phyloP scores from a whole-genome alignment of 257 asterid genomes.

The Solanum habrochaites region DNA sequence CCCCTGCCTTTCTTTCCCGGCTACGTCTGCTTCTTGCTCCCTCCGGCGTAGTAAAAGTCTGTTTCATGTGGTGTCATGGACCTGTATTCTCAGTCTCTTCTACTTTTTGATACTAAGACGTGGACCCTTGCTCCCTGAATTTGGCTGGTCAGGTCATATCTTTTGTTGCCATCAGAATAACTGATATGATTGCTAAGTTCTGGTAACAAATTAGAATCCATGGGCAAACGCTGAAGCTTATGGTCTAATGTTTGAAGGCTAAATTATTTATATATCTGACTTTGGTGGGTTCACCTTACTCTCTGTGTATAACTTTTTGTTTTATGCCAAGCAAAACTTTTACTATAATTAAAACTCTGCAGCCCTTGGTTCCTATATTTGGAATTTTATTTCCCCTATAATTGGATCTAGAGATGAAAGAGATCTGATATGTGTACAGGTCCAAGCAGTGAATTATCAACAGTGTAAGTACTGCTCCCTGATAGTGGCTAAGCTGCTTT shows the following conservation, averaged over 20 bases:
- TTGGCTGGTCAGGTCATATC: not conserved
- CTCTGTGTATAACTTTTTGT: not conserved
- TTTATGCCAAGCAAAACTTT: not conserved
- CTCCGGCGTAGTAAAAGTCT: not conserved
- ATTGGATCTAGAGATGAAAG: conserved; percentile 1
- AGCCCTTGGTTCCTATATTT: not conserved
- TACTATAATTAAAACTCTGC: not conserved
- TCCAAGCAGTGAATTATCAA: conserved; percentile 10
- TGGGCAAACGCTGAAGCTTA: not conserved
- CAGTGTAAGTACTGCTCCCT: conserved; percentile 5
- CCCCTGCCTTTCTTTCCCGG: not conserved
- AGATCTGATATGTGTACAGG: conserved; percentile 7
- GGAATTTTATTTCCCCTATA: conserved; percentile 8
- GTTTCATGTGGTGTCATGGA: not conserved
- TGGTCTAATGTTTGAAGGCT: not conserved
- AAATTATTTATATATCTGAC: not conserved
- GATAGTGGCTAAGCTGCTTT: not conserved
- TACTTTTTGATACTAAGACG: not conserved
- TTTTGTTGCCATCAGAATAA: not conserved
- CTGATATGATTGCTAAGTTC: not conserved
- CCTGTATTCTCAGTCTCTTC: not conserved
- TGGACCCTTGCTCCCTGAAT: not conserved
- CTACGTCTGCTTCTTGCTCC: not conserved
- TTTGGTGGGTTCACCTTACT: not conserved
- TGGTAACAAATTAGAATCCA: not conserved